phyloP scores from a whole-genome alignment of 352 stramenopile species.

The Nothophytophthora sp. region DNA sequence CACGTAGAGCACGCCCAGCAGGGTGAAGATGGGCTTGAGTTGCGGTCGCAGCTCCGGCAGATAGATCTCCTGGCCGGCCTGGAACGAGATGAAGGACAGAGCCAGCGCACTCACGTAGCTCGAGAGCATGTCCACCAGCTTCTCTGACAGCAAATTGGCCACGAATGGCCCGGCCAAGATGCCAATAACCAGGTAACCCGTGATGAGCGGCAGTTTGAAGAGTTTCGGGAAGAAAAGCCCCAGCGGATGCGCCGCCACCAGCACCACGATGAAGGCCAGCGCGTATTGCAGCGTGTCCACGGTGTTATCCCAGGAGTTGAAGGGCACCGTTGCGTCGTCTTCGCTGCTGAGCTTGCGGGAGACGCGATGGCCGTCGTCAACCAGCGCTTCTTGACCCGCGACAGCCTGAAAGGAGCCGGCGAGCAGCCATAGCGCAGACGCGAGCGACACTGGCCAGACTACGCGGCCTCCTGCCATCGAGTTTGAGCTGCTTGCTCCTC shows the following conservation, averaged over 20 bases:
- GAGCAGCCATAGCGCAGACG: constrained; percentile 8
- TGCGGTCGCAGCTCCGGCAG: constrained; percentile 55
- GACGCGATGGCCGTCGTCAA: constrained; percentile 3
- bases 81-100: constrained; percentile 75
- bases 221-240: constrained; percentile 58
- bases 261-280: constrained; percentile 58
- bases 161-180: constrained; percentile 61
- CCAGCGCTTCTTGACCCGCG: constrained; percentile 2
- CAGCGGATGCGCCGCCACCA: constrained; percentile 55
- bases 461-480: no score
- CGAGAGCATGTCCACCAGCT: constrained; percentile 43
- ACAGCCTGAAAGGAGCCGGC: constrained; percentile 7
- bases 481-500: no score
- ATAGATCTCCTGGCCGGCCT: constrained; percentile 72
- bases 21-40: constrained; percentile 54
- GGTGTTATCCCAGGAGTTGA: constrained; percentile 37
- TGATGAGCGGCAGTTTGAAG: constrained; percentile 64
- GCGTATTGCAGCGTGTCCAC: constrained; percentile 44
- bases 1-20: constrained; percentile 43
- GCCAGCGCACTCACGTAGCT: constrained; percentile 57
- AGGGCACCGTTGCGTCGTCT: constrained; percentile 38
- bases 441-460: background rate
- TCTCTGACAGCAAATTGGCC: constrained; percentile 41
- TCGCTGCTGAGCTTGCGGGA: constrained; percentile 20
- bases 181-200: constrained; percentile 61